A percentile compares a stretch with the other conserved stretches of the same genome.
Conservation (phyloP, 768 basidiomycete genomes). For the Lactifluus echinatus region DNA sequence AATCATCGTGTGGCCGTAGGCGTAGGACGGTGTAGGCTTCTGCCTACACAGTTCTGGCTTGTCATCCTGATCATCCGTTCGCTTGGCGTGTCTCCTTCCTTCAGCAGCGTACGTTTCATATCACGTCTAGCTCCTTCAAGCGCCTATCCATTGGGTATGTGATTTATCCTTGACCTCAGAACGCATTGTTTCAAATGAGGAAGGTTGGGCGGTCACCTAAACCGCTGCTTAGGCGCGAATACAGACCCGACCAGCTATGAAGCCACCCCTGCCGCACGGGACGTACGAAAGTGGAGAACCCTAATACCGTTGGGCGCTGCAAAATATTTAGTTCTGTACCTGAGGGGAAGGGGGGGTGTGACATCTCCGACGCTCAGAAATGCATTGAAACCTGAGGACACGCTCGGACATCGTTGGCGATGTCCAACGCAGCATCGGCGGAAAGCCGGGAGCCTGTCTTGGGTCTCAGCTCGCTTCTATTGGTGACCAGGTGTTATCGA, state of each 20-base stretch:
- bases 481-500: not conserved
- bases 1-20: no score
- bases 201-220: not conserved
- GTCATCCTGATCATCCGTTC: not conserved
- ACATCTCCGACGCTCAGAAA: no score
- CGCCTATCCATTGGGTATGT: not conserved
- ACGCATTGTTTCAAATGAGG: not conserved
- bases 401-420: not conserved
- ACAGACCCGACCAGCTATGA: not conserved
- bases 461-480: not conserved
- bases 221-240: not conserved
- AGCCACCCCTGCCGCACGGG: not conserved
- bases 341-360: no score
- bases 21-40: no score
- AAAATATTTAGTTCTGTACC: not conserved
- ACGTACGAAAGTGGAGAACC: not conserved
- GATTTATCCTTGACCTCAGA: not conserved
- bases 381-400: not conserved
- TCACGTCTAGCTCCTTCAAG: not conserved
- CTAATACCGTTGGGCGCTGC: not conserved
- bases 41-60: not conserved
- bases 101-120: not conserved
- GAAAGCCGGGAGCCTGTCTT: not conserved
- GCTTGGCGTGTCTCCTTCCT: not conserved
- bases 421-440: not conserved